These are phyloP conservation scores for Wickerhamomyces tratensis DNA, from an alignment of 805 yeast genomes.

Conservation along the genomic window DNA sequence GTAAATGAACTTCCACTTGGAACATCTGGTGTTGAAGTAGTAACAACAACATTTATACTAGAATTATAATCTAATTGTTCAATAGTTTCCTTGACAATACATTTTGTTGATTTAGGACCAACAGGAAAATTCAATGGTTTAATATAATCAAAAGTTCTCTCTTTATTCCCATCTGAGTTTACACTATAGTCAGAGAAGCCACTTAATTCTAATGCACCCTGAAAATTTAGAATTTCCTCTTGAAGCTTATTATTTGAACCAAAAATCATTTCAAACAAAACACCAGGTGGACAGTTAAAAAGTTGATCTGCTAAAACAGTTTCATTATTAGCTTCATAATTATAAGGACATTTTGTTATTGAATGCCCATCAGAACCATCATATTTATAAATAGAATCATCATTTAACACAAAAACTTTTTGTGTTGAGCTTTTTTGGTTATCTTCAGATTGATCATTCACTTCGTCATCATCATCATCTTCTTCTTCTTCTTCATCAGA, in stretches of 20 bases:
- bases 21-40: slow-evolving; percentile 82
- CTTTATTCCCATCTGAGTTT: slow-evolving; percentile 30
- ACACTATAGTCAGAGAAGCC: slow-evolving; percentile 22
- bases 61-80: slow-evolving; percentile 43
- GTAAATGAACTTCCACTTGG: slow-evolving; percentile 84
- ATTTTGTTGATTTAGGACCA: slow-evolving; percentile 89
- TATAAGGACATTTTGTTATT: slow-evolving; percentile 41
- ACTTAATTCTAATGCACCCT: slow-evolving; percentile 26
- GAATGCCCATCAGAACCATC: slow-evolving; percentile 59
- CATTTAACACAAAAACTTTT: slow-evolving; percentile 25
- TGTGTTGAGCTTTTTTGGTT: slow-evolving; percentile 12
- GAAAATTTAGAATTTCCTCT: slow-evolving; percentile 28
- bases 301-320: slow-evolving; percentile 40
- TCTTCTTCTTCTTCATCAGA: slow-evolving; percentile 7
- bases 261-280: slow-evolving; percentile 59
- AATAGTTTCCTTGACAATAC: slow-evolving; percentile 52
- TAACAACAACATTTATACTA: slow-evolving; percentile 49
- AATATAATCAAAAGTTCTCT: slow-evolving; percentile 53
- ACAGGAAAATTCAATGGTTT: slow-evolving; percentile 73
- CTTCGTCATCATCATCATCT: slow-evolving; percentile 13
- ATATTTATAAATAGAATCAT: slow-evolving; percentile 30
- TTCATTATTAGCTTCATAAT: slow-evolving; percentile 38
- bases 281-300: slow-evolving; percentile 68
- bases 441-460: slow-evolving; percentile 15
- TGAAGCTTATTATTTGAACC: slow-evolving; percentile 40